Evolutionary conservation across 441 rosid species (phyloP).

Genomic region (Breynia disticha): DNA sequence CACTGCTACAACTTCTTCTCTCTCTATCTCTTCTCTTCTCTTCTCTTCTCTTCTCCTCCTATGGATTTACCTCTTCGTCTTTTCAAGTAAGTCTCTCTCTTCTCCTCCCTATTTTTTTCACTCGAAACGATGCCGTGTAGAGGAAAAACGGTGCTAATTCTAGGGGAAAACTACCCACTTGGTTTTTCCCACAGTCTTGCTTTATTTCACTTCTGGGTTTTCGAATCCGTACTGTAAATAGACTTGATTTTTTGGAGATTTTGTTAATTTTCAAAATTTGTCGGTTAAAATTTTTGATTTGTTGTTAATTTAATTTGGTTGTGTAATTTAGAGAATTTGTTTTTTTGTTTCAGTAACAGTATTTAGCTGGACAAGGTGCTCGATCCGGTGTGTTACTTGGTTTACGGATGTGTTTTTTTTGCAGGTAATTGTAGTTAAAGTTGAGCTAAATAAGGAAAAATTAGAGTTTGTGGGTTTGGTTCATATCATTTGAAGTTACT

Average conservation of each 20-base stretch:
- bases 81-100: constrained; percentile 29
- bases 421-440: constrained; percentile 5
- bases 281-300: constrained; percentile 17
- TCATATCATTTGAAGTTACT: background rate
- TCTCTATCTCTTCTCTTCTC: too few relatives aligned
- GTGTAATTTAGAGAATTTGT: background rate
- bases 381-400: constrained; percentile 27
- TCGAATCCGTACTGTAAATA: background rate
- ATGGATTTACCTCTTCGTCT: constrained; percentile 15
- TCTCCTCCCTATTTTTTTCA: background rate
- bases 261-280: constrained; percentile 4
- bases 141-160: constrained; percentile 2
- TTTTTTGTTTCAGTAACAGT: constrained; percentile 25
- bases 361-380: constrained; percentile 11
- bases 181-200: constrained; percentile 3
- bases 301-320: background rate
- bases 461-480: constrained; percentile 1
- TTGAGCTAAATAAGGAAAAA: background rate
- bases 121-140: background rate
- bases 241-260: background rate
- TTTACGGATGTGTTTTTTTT: constrained; percentile 13
- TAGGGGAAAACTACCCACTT: constrained; percentile 1
- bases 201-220: background rate
- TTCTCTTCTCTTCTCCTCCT: constrained; percentile 6
- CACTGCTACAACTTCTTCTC: too few relatives aligned